Percentiles rank a stretch among this genome's conserved stretches.
phyloP scores from a whole-genome alignment of 2,329 filamentous ascomycete species.

The Elsinoe perseae region DNA sequence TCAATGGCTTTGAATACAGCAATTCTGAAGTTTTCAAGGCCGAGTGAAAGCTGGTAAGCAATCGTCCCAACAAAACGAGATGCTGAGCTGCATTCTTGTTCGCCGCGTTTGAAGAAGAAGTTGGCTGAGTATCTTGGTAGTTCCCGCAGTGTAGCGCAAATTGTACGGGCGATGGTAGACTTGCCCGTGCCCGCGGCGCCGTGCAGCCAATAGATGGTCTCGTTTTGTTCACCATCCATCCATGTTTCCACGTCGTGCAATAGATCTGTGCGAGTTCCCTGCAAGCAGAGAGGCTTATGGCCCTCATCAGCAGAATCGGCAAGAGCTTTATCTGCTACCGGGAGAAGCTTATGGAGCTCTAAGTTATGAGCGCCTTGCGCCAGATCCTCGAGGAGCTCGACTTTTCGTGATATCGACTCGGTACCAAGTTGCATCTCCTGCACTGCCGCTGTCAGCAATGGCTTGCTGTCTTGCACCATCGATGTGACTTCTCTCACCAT shows the following conservation, averaged over 20 bases:
- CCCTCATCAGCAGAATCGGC: not conserved
- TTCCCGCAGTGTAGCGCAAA: conserved; percentile 16
- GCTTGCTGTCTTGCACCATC: too few species aligned
- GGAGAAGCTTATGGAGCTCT: not conserved
- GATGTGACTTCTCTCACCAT: too few species aligned
- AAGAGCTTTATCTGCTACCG: not conserved
- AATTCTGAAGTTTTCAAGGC: conserved; percentile 10
- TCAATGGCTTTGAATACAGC: conserved; percentile 19
- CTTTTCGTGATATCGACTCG: not conserved
- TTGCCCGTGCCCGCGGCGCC: conserved; percentile 30
- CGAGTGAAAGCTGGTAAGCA: conserved; percentile 20
- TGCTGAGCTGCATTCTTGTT: conserved; percentile 21
- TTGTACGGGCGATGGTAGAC: conserved; percentile 28
- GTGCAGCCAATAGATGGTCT: conserved; percentile 28
- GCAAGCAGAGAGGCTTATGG: not conserved
- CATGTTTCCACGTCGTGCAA: not conserved
- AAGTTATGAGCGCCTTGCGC: not conserved
- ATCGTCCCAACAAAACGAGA: conserved; percentile 26
- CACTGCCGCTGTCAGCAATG: too few species aligned
- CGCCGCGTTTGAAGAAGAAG: conserved; percentile 28
- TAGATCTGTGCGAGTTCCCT: not conserved
- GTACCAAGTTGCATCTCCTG: not conserved
- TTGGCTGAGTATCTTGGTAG: conserved; percentile 19
- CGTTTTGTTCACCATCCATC: not conserved
- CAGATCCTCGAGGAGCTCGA: not conserved